Evolutionary conservation across 352 stramenopile genomes (phyloP).

Genomic region (Pythium periplocum): DNA sequence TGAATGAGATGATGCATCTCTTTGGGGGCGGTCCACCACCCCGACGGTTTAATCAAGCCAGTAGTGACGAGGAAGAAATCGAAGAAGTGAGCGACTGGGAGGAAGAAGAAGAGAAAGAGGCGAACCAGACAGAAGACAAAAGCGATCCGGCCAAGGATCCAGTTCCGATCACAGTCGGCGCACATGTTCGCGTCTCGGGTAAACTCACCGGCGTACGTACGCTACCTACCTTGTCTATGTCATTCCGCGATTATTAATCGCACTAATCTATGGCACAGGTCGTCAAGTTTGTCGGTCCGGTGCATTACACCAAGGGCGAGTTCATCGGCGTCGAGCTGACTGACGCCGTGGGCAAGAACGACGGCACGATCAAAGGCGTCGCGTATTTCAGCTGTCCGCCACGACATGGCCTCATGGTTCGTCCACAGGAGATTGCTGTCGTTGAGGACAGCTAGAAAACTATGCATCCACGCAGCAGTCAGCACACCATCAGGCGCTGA

Average conservation of each 20-base stretch:
- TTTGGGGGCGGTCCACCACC: constrained; percentile 18
- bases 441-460: no score
- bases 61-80: constrained; percentile 14
- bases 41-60: neutral
- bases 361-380: constrained; percentile 61
- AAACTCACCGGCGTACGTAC: constrained; percentile 33
- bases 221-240: neutral
- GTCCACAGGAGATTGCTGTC: constrained; percentile 14
- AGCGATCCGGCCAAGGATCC: constrained; percentile 1
- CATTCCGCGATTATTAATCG: neutral
- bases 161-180: constrained; percentile 13
- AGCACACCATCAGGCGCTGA: no score
- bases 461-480: no score
- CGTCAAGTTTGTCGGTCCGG: constrained; percentile 52
- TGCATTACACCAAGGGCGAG: constrained; percentile 71
- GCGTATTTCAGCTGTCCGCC: constrained; percentile 56
- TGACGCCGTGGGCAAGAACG: constrained; percentile 63
- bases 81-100: constrained; percentile 27
- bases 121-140: neutral
- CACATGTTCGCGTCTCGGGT: constrained; percentile 31
- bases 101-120: constrained; percentile 6
- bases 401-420: constrained; percentile 65
- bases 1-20: constrained; percentile 38
- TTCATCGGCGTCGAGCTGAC: constrained; percentile 61
- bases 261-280: constrained; percentile 18